Evolutionary conservation across 1,284 basidiomycete species (phyloP), one percentile per base, ranked within the genome.

Genomic region (Inonotus obliquus): DNA sequence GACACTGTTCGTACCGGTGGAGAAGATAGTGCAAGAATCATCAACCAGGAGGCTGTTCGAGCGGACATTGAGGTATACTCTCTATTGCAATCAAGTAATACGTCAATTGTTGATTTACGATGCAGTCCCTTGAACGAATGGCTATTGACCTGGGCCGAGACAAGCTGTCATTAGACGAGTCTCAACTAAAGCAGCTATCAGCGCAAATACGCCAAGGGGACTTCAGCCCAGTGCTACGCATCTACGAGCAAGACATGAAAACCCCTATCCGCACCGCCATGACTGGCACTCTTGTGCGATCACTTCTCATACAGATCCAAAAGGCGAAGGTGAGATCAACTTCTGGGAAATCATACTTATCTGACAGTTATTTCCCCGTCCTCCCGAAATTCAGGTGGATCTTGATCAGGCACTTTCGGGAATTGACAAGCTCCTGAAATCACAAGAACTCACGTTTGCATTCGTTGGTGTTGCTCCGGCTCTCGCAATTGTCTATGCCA

Each of bases 401-500:
- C 85, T 98, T 58, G 91, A 94, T 68, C 84, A 96, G 77, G 83
- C 93, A 29, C 78, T 98, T 69, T 76, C 85, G 59, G 87, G 92
- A 56, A 91, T 98, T 66, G 96, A 99, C 75, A 93, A 91, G 70
- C 80, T 99, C 56, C 85, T 99, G 65, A 92, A 90, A 68, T 95
- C 92, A 1, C 96, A 99, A 74, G 94, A 98, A 73, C 80, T 99
- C 35, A 97, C 97, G 1, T 98, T 99, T 69, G 96, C 92, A 1
- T 98, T 98, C 66, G 95, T 98, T 62, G 96, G 96, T 66, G 90
- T 99, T 13, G 96, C 96, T 0, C 96, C 96, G 1, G 89, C 92
- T 0, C 76, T 98, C 19, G 85, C 88, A 1, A 79, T 98, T 48
- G 81, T 96, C 2, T 96, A 96, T 68, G 79, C 88, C 1, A 66